Evolutionary conservation across 768 basidiomycete genomes (phyloP).

Genomic region (Amanita rimosa): DNA sequence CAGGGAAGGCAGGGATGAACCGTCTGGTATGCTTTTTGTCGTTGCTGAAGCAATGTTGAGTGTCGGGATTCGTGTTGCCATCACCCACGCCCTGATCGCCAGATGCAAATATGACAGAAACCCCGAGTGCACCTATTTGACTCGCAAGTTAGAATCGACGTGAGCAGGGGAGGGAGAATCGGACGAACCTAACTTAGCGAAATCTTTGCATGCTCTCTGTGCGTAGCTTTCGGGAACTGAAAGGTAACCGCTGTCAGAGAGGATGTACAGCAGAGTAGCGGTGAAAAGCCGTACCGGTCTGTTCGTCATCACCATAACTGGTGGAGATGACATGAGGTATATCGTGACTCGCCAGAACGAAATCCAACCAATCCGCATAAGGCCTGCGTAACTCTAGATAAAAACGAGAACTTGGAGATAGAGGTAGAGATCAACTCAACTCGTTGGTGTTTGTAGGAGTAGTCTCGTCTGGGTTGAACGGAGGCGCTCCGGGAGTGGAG

Average conservation of each 20-base stretch:
- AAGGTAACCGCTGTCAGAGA: background rate
- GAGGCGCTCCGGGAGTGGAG: slow-evolving; percentile 51
- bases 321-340: slow-evolving; percentile 53
- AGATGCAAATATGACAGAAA: slow-evolving; percentile 49
- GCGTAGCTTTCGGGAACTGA: slow-evolving; percentile 49
- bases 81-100: slow-evolving; percentile 64
- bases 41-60: slow-evolving; percentile 44
- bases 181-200: slow-evolving; percentile 47
- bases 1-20: slow-evolving; percentile 53
- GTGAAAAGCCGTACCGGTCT: slow-evolving; percentile 35
- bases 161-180: too few relatives aligned
- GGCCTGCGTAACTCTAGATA: slow-evolving; percentile 12
- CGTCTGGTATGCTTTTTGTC: slow-evolving; percentile 37
- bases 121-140: slow-evolving; percentile 43
- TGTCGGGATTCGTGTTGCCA: slow-evolving; percentile 35
- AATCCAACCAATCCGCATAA: slow-evolving; percentile 45
- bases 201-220: slow-evolving; percentile 36
- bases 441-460: slow-evolving; percentile 28
- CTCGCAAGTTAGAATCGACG: background rate
- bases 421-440: slow-evolving; percentile 12
- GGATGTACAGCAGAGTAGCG: background rate
- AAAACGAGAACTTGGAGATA: slow-evolving; percentile 3
- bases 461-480: slow-evolving; percentile 35
- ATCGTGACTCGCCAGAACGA: slow-evolving; percentile 28
- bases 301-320: slow-evolving; percentile 60